A percentile compares a stretch with the other conserved stretches of the same genome.
Conservation (phyloP, 345 rosid genomes). For the Carallia pectinifolia region DNA sequence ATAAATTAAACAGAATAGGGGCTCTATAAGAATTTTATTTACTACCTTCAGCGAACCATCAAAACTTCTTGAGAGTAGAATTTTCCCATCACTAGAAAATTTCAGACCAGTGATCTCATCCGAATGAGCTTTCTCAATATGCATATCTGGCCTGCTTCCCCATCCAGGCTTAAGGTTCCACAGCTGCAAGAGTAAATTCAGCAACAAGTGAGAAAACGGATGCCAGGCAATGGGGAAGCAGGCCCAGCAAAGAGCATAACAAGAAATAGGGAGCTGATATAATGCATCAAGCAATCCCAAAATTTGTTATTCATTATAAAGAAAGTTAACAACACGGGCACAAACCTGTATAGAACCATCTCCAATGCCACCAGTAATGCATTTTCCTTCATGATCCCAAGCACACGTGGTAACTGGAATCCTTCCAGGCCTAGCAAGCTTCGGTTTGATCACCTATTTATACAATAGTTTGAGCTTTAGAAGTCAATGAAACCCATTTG, state of each 20-base stretch:
- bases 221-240: background rate
- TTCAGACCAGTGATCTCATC: constrained; percentile 88
- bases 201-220: background rate
- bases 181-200: constrained; percentile 37
- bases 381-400: constrained; percentile 94
- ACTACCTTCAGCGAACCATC: constrained; percentile 88
- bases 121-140: constrained; percentile 74
- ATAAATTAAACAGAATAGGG: constrained; percentile 7
- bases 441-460: constrained; percentile 89
- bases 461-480: constrained; percentile 12
- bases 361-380: constrained; percentile 84
- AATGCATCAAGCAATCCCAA: background rate
- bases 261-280: background rate
- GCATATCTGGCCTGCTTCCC: constrained; percentile 95
- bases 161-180: constrained; percentile 98
- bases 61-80: constrained; percentile 79
- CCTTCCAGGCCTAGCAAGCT: constrained; percentile 97
- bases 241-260: constrained; percentile 5
- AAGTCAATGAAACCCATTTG: background rate
- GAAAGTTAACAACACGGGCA: constrained; percentile 13
- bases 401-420: constrained; percentile 89
- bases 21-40: constrained; percentile 7
- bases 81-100: constrained; percentile 82
- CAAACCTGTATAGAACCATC: constrained; percentile 95
- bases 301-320: background rate